A percentile compares a stretch with the other conserved stretches of the same genome.
These are phyloP conservation scores for Neopestalotiopsis sp. DNA, from an alignment of 2,329 filamentous ascomycete species.

Conservation along the genomic window DNA sequence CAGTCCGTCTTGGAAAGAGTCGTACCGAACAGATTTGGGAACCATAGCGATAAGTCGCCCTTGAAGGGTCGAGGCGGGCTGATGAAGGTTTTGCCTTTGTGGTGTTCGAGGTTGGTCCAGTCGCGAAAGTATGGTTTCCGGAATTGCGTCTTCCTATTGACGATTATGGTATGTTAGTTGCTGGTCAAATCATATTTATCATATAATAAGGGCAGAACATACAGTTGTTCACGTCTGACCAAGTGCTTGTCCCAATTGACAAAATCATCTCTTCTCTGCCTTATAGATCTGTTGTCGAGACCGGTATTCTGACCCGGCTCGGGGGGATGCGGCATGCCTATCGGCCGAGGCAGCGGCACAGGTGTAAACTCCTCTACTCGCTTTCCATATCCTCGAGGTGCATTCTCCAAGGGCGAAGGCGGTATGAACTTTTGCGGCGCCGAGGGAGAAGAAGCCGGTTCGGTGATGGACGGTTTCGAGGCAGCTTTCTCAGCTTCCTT, in stretches of 20 bases:
- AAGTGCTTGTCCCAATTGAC: slow-evolving; percentile 86
- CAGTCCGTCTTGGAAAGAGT: slow-evolving; percentile 68
- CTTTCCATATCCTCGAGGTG: slow-evolving; percentile 65
- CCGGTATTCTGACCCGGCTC: slow-evolving; percentile 81
- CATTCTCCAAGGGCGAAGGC: slow-evolving; percentile 56
- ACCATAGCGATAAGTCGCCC: slow-evolving; percentile 82
- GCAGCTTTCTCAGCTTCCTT: slow-evolving; percentile 29
- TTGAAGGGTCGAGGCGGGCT: slow-evolving; percentile 86
- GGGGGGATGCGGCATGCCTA: slow-evolving; percentile 80
- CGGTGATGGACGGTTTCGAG: slow-evolving; percentile 12
- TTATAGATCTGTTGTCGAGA: slow-evolving; percentile 68
- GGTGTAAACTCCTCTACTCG: slow-evolving; percentile 61
- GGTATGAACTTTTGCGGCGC: slow-evolving; percentile 31
- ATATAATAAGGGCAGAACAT: too few species aligned
- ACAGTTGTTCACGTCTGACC: slow-evolving; percentile 76
- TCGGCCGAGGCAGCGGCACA: slow-evolving; percentile 70
- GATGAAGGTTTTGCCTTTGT: slow-evolving; percentile 91
- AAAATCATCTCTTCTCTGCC: slow-evolving; percentile 78
- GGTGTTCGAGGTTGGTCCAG: slow-evolving; percentile 82
- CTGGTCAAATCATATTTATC: too few species aligned
- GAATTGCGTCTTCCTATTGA: slow-evolving; percentile 71
- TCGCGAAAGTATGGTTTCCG: slow-evolving; percentile 93
- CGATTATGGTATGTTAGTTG: not conserved
- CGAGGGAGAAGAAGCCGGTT: slow-evolving; percentile 25
- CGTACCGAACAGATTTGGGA: slow-evolving; percentile 86